These are phyloP conservation scores for Ophiosphaerella narmari DNA, from an alignment of 2,329 filamentous ascomycete species.

Conservation along the genomic window DNA sequence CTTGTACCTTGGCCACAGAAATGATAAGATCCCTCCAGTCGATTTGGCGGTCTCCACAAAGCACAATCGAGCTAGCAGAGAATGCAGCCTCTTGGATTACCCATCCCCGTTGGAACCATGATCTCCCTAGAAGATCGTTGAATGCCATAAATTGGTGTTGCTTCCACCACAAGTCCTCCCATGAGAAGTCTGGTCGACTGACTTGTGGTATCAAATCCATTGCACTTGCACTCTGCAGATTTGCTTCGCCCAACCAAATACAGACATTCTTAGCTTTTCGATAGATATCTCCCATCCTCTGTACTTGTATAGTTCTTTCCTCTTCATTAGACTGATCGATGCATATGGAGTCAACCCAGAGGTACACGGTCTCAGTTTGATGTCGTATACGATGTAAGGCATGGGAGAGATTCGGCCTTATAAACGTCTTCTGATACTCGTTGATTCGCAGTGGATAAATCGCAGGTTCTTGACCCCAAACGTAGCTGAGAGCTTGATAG, in stretches of 20 bases:
- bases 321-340: neutral
- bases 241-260: neutral
- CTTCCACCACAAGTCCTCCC: slow-evolving; percentile 36
- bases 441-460: neutral
- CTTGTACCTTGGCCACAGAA: neutral
- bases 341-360: neutral
- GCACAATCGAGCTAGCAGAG: neutral
- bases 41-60: neutral
- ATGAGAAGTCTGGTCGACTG: slow-evolving; percentile 41
- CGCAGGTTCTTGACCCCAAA: neutral
- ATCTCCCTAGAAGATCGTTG: slow-evolving; percentile 56
- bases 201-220: slow-evolving; percentile 28
- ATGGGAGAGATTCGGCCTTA: neutral
- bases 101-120: slow-evolving; percentile 21
- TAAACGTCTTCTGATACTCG: neutral
- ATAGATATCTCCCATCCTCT: neutral
- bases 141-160: slow-evolving; percentile 54
- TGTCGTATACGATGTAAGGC: neutral
- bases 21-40: neutral
- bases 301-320: neutral
- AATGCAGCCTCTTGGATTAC: neutral
- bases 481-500: neutral
- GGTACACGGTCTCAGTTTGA: neutral
- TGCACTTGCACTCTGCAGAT: neutral
- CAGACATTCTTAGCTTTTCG: neutral